Base-by-base conservation (phyloP, 192 early-diverging fungal species). In the Podila epicladia region DNA sequence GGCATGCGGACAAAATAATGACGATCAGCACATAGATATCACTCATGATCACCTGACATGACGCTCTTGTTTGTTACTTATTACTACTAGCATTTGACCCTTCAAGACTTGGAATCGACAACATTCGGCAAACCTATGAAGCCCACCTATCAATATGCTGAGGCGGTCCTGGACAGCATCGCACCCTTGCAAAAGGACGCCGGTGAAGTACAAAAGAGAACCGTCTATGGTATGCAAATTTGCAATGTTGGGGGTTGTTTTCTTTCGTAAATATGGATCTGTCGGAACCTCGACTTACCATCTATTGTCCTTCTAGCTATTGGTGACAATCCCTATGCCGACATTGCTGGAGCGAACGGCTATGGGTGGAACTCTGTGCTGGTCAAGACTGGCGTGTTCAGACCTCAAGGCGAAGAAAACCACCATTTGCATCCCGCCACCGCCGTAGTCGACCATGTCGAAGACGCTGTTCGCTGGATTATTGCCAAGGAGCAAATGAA, bases 111-210 rank as follows among this genome's bases (percentile, higher is more conserved):
- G 9, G 72, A 92, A 67, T 92, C 91, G 50, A 88, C 86, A 19
- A 88, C 88, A 3, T 98, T 87, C 73, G 96, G 96, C 12, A 98
- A 98, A 83, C 96, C 96, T 5, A 85, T 92, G 55, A 64, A 37
- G 0, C 74, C 84, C n/a, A 96, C 95, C 4, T 98, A 98, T 67
- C 35, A 83, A 55, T 95, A 88, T 58, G 91, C 92, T 45, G 88
- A 92, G 65, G 63, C 69, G 0, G 61, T 91, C 5, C 73, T 95
- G 12, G 83, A 86, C 64, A 65, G 41, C 24, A 72, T 78, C 26
- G 69, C 75, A 1, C 66, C 62, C 5, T 62, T 65, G 15, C 82
- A 71, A 1, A 72, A n/a, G 5, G 60, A 59, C 15, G 15, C 58
- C 32, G 67, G 72, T 1, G 61, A 65, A 13, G 15, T 49, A 5